These are phyloP conservation scores for Comarum palustre DNA, from an alignment of 306 rosid species.

Conservation along the genomic window DNA sequence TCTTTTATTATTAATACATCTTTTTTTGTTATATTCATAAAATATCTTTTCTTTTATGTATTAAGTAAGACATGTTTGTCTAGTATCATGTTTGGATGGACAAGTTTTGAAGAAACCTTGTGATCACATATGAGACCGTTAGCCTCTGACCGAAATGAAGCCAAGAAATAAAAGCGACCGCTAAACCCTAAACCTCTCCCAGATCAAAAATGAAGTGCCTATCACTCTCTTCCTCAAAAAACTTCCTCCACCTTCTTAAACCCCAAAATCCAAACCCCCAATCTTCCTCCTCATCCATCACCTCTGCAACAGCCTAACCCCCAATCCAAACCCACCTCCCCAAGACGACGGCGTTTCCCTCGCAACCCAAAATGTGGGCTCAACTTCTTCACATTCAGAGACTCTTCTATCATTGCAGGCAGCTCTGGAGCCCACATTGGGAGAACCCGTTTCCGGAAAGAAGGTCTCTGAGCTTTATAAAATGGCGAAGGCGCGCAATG, in stretches of 20 bases:
- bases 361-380: conserved; percentile 30
- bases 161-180: too few relatives aligned
- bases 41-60: too few relatives aligned
- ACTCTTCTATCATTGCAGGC: conserved; percentile 40
- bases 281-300: conserved; percentile 11
- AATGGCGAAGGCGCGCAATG: conserved; percentile 24
- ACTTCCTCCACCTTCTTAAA: conserved; percentile 17
- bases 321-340: neutral
- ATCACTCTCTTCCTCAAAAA: neutral
- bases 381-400: neutral
- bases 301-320: conserved; percentile 16
- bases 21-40: too few relatives aligned
- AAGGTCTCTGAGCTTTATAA: conserved; percentile 41
- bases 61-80: too few relatives aligned
- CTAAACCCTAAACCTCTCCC: too few relatives aligned
- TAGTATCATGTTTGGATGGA: too few relatives aligned
- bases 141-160: too few relatives aligned
- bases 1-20: too few relatives aligned
- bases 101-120: too few relatives aligned
- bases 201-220: neutral
- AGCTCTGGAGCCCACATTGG: conserved; percentile 42
- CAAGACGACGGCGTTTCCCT: neutral
- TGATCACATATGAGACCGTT: too few relatives aligned
- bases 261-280: conserved; percentile 2
- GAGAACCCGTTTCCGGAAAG: conserved; percentile 36